Evolutionary conservation across 1,139 yeast species (phyloP).

Genomic region (Yamadazyma atmosphaerica): DNA sequence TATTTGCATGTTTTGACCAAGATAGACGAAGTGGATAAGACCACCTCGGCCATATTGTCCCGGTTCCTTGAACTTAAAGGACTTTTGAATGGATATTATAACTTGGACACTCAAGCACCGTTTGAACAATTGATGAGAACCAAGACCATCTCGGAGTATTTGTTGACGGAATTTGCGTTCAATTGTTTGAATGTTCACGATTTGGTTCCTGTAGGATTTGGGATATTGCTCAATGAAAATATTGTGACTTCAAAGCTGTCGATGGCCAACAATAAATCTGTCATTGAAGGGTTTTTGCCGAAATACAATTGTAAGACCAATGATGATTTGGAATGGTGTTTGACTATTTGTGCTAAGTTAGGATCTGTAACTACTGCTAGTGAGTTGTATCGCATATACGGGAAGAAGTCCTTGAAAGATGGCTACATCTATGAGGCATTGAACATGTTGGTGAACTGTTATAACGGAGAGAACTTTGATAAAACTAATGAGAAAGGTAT

Average conservation of each 20-base stretch:
- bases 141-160: constrained; percentile 55
- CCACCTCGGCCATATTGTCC: constrained; percentile 68
- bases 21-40: constrained; percentile 61
- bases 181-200: constrained; percentile 51
- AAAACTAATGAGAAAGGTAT: constrained; percentile 30
- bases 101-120: constrained; percentile 14
- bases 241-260: constrained; percentile 25
- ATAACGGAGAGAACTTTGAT: constrained; percentile 37
- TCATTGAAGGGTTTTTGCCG: constrained; percentile 63
- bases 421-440: constrained; percentile 62
- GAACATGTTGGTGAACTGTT: constrained; percentile 65
- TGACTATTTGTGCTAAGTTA: constrained; percentile 52
- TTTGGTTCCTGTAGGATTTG: constrained; percentile 68
- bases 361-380: constrained; percentile 54
- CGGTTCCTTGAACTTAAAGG: constrained; percentile 68
- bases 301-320: constrained; percentile 57
- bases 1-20: constrained; percentile 60
- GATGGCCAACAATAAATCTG: constrained; percentile 33
- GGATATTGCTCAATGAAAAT: constrained; percentile 38
- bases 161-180: constrained; percentile 61
- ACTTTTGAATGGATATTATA: constrained; percentile 50
- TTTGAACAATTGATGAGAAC: constrained; percentile 21
- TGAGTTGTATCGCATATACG: constrained; percentile 45
- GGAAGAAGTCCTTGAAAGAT: constrained; percentile 38
- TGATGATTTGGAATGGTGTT: constrained; percentile 81